A percentile compares a stretch with the other conserved stretches of the same genome.
Conservation (phyloP, 306 rosid species). For the Aeschynomene evenia region DNA sequence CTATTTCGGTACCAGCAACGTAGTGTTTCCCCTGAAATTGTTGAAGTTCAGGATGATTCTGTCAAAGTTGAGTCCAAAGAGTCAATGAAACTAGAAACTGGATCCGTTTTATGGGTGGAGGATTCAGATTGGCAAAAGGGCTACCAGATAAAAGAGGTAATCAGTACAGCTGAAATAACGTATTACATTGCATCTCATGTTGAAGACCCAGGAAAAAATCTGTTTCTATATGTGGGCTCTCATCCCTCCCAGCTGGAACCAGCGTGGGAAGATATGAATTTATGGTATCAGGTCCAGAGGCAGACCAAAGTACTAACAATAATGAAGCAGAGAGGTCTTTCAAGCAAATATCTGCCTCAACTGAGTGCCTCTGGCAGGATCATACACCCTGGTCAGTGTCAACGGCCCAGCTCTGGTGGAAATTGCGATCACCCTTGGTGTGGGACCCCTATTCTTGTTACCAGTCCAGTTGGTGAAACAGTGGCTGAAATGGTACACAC, state of each 20-base stretch:
- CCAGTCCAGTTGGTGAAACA: conserved; percentile 91
- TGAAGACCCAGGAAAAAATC: conserved; percentile 75
- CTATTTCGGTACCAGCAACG: conserved; percentile 64
- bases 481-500: conserved; percentile 63
- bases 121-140: conserved; percentile 86
- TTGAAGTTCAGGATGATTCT: conserved; percentile 85
- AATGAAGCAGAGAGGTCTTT: conserved; percentile 86
- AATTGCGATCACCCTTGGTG: conserved; percentile 97
- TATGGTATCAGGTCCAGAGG: conserved; percentile 99
- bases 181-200: conserved; percentile 73
- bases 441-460: conserved; percentile 93
- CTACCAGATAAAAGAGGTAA: conserved; percentile 71
- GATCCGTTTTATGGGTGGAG: conserved; percentile 83
- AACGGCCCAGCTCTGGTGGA: conserved; percentile 80
- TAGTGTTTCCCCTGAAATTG: conserved; percentile 83
- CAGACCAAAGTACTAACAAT: conserved; percentile 85
- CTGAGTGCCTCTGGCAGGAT: conserved; percentile 90
- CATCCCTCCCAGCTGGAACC: conserved; percentile 89
- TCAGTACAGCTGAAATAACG: conserved; percentile 51
- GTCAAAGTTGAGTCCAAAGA: conserved; percentile 62
- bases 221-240: conserved; percentile 81
- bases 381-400: conserved; percentile 91
- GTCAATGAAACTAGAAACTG: conserved; percentile 76
- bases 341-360: conserved; percentile 84
- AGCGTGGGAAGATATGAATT: conserved; percentile 98